phyloP scores from a whole-genome alignment of 2,329 filamentous ascomycete genomes.

The Fusarium sterilihyphosum region DNA sequence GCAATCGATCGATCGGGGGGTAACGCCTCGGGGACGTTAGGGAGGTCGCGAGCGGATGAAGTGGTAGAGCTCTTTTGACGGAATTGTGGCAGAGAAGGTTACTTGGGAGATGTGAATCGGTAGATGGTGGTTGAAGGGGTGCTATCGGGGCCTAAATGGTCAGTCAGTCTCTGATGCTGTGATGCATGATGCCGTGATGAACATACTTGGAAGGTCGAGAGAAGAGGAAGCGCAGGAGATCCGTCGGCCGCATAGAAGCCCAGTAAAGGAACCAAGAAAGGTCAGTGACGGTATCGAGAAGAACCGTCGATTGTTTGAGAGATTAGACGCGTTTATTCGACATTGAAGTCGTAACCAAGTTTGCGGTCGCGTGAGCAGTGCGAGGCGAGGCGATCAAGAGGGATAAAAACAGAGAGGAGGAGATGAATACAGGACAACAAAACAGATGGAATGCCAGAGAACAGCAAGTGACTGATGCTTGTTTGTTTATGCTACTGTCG shows the following conservation, averaged over 20 bases:
- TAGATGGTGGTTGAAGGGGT: conserved; percentile 51
- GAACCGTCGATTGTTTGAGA: conserved; percentile 39
- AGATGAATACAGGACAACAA: neutral
- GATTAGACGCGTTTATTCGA: conserved; percentile 42
- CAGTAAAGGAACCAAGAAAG: conserved; percentile 39
- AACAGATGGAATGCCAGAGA: neutral
- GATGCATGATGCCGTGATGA: neutral
- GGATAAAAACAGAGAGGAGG: neutral
- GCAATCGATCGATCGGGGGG: conserved; percentile 61
- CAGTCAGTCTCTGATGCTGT: neutral
- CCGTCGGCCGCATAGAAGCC: conserved; percentile 88
- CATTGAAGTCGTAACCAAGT: conserved; percentile 35
- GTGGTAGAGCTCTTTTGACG: conserved; percentile 82
- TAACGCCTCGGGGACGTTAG: conserved; percentile 85
- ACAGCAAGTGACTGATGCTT: conserved; percentile 7
- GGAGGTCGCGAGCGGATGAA: conserved; percentile 87
- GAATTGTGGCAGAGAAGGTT: conserved; percentile 80
- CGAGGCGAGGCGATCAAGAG: neutral
- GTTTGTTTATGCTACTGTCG: conserved; percentile 22
- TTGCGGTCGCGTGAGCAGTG: conserved; percentile 36
- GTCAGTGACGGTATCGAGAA: conserved; percentile 38
- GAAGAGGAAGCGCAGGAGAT: conserved; percentile 91
- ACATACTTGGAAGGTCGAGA: conserved; percentile 88
- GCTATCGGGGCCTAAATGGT: conserved; percentile 66
- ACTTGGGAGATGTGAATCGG: conserved; percentile 46